Conservation (phyloP, 2,329 filamentous ascomycete species). For the Aspergillus sp. region DNA sequence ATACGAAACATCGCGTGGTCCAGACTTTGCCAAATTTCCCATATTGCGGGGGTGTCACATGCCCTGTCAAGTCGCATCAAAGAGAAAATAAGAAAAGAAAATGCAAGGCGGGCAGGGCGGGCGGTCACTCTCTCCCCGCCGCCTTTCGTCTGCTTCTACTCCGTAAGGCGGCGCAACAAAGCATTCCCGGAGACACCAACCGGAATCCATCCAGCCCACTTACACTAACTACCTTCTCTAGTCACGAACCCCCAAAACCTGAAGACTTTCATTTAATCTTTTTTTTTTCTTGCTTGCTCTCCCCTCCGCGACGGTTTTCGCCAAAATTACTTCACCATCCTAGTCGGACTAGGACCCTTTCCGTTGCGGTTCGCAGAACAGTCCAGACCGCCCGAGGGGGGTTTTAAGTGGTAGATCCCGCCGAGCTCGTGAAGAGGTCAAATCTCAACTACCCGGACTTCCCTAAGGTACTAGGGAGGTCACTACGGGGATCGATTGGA, state of each 20-base stretch:
- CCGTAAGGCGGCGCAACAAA: not conserved
- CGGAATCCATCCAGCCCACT: constrained; percentile 1
- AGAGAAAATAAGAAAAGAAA: too few relatives aligned
- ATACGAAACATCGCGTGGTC: not conserved
- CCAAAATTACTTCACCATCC: not conserved
- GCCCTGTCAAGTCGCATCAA: not conserved
- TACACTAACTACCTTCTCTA: not conserved
- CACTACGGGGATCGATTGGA: too few relatives aligned
- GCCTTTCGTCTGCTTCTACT: not conserved
- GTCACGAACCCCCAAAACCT: not conserved
- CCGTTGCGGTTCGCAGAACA: constrained; percentile 4
- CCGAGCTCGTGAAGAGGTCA: not conserved
- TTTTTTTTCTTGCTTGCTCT: not conserved
- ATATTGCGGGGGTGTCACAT: not conserved
- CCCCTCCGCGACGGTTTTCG: not conserved
- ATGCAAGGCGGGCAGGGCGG: too few relatives aligned
- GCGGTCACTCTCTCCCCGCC: not conserved
- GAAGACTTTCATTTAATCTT: too few relatives aligned
- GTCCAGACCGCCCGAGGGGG: constrained; percentile 7
- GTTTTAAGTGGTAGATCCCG: constrained; percentile 8
- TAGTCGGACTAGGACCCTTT: not conserved
- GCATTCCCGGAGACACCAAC: not conserved
- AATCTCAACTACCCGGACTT: not conserved
- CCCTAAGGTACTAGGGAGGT: not conserved
- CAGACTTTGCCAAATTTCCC: not conserved